These are phyloP conservation scores for Capillidium rhysosporum DNA, from an alignment of 371 early-diverging fungal species.

Conservation along the genomic window DNA sequence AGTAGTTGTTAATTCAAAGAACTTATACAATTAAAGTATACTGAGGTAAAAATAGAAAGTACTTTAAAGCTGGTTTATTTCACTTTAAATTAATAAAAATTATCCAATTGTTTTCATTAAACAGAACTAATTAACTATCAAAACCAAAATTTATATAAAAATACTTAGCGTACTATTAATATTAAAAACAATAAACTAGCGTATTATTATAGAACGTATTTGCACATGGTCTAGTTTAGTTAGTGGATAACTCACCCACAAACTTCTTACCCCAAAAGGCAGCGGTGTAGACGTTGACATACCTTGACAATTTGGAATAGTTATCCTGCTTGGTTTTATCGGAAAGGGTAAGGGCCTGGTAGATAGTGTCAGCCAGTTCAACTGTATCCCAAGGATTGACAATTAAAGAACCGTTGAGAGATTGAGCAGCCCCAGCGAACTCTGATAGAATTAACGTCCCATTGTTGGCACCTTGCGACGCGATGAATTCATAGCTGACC, in stretches of 20 bases:
- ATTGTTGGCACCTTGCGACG: constrained; percentile 79
- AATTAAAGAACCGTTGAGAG: constrained; percentile 86
- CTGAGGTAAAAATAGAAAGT: no score
- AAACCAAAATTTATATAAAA: no score
- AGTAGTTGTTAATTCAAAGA: no score
- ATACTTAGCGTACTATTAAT: no score
- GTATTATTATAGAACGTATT: no score
- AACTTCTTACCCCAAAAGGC: constrained; percentile 96
- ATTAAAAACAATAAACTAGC: no score
- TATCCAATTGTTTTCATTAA: no score
- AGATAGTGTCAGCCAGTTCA: constrained; percentile 77
- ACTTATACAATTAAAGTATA: no score
- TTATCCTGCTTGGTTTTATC: constrained; percentile 55
- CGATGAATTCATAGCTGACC: constrained; percentile 96
- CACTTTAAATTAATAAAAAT: no score
- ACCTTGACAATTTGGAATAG: constrained; percentile 78
- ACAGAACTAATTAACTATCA: no score
- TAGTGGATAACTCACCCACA: constrained; percentile 38
- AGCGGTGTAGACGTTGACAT: constrained; percentile 95
- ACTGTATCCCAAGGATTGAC: constrained; percentile 99
- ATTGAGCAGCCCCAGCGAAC: constrained; percentile 98
- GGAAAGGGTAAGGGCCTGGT: constrained; percentile 85
- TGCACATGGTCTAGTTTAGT: no score
- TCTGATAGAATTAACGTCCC: constrained; percentile 96
- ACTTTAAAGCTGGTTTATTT: no score